phyloP scores from a whole-genome alignment of 371 early-diverging fungal species.

The Gilbertella persicaria region DNA sequence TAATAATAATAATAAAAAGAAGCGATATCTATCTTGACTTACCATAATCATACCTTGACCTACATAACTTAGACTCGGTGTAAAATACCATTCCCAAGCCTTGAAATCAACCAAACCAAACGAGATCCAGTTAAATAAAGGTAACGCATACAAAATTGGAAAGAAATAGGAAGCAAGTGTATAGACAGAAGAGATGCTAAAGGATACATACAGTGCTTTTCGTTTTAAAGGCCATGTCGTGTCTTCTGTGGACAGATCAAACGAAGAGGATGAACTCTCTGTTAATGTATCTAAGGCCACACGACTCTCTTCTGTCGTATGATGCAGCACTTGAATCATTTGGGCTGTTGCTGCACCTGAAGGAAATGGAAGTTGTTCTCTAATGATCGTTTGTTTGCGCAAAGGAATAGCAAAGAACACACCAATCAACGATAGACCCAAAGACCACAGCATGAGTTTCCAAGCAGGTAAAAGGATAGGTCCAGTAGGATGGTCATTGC shows the following conservation, averaged over 20 bases:
- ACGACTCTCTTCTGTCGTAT: slow-evolving; percentile 7
- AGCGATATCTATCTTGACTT: slow-evolving; percentile 4
- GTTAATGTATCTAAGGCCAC: too few relatives aligned
- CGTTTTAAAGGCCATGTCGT: slow-evolving; percentile 57
- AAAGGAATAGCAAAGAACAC: slow-evolving; percentile 87
- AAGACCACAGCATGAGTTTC: slow-evolving; percentile 70
- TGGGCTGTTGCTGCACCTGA: slow-evolving; percentile 86
- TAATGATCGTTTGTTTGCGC: slow-evolving; percentile 73
- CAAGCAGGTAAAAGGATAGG: slow-evolving; percentile 44
- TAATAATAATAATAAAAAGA: neutral
- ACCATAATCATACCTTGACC: slow-evolving; percentile 84
- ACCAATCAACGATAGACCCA: slow-evolving; percentile 81
- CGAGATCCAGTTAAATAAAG: slow-evolving; percentile 64
- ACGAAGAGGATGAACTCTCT: too few relatives aligned
- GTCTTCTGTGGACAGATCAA: slow-evolving; percentile 25
- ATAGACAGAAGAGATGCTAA: slow-evolving; percentile 60
- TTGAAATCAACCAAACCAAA: slow-evolving; percentile 37
- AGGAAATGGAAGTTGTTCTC: slow-evolving; percentile 79
- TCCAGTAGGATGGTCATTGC: slow-evolving; percentile 44
- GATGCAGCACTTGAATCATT: slow-evolving; percentile 75
- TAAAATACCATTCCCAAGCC: slow-evolving; percentile 74
- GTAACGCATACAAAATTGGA: slow-evolving; percentile 60
- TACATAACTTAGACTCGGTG: slow-evolving; percentile 73
- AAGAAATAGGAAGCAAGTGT: slow-evolving; percentile 65
- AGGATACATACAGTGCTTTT: slow-evolving; percentile 51